A percentile compares a stretch with the other conserved stretches of the same genome.
phyloP scores from a whole-genome alignment of 352 stramenopile species.

The Phytophthora podocarpi region DNA sequence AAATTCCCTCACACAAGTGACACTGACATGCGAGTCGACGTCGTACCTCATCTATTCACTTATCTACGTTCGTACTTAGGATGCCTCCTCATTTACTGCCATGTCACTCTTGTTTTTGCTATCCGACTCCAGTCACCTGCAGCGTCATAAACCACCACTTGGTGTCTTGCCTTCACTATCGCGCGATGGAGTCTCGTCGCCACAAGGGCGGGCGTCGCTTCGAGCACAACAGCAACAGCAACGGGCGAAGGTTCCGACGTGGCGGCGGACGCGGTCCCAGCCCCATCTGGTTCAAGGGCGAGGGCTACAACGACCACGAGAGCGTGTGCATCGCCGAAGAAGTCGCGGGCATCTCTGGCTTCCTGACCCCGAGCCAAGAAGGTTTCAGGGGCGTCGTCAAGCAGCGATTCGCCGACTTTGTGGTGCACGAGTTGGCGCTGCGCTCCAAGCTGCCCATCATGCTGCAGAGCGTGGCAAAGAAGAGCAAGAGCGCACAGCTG shows the following conservation, averaged over 20 bases:
- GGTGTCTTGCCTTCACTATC: neutral
- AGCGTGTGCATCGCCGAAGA: slow-evolving; percentile 66
- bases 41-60: neutral
- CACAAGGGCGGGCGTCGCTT: slow-evolving; percentile 27
- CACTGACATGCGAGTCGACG: neutral
- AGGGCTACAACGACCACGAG: slow-evolving; percentile 73
- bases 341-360: slow-evolving; percentile 64
- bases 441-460: slow-evolving; percentile 32
- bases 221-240: slow-evolving; percentile 15
- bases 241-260: slow-evolving; percentile 25
- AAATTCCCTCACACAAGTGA: slow-evolving; percentile 5
- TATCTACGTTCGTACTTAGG: slow-evolving; percentile 1
- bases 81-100: slow-evolving; percentile 5
- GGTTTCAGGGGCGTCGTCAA: slow-evolving; percentile 81
- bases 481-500: slow-evolving; percentile 37
- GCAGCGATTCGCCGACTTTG: slow-evolving; percentile 85
- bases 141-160: slow-evolving; percentile 5
- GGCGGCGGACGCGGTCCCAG: neutral
- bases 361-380: slow-evolving; percentile 33
- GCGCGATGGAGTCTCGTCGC: slow-evolving; percentile 30
- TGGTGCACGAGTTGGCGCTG: slow-evolving; percentile 74
- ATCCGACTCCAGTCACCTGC: slow-evolving; percentile 1
- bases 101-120: slow-evolving; percentile 3
- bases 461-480: slow-evolving; percentile 43
- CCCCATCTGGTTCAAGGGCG: slow-evolving; percentile 56